Percentiles rank a stretch among this genome's conserved stretches.
Evolutionary conservation across 1,284 basidiomycete species (phyloP).

Genomic region (Austropuccinia psidii): DNA sequence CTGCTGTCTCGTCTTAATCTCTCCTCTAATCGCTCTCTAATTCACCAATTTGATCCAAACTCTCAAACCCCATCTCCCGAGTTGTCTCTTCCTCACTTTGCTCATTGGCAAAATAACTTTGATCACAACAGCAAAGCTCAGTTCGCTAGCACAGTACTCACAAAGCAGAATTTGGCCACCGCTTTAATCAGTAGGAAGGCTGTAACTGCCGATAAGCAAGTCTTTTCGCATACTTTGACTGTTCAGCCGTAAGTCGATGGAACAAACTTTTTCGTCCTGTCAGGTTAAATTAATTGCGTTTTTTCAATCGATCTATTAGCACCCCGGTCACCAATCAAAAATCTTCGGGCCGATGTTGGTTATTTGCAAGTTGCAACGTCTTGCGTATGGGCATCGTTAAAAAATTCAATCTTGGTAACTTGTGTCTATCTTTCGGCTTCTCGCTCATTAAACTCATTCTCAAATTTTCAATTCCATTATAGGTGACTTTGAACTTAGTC

Average conservation of each 20-base stretch:
- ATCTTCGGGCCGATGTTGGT: constrained; percentile 79
- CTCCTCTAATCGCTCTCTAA: constrained; percentile 31
- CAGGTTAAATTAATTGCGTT: background rate
- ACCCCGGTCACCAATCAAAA: constrained; percentile 80
- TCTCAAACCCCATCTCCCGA: background rate
- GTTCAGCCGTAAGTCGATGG: constrained; percentile 36
- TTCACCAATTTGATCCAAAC: constrained; percentile 38
- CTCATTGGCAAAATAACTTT: constrained; percentile 40
- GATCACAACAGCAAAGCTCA: constrained; percentile 55
- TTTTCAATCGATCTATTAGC: constrained; percentile 45
- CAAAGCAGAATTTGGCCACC: constrained; percentile 62
- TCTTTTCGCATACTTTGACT: constrained; percentile 32
- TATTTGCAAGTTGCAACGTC: constrained; percentile 68
- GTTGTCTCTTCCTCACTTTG: constrained; percentile 38
- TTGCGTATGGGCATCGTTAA: constrained; percentile 53
- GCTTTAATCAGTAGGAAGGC: constrained; percentile 62
- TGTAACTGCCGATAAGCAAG: constrained; percentile 40
- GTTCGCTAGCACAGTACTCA: constrained; percentile 71
- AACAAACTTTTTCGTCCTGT: too few relatives aligned
- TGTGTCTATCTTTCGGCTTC: constrained; percentile 79
- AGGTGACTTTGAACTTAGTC: constrained; percentile 28
- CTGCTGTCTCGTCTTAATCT: constrained; percentile 1
- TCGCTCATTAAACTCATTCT: background rate
- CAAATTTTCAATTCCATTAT: constrained; percentile 37
- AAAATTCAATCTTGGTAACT: constrained; percentile 68